Evolutionary conservation across 2,329 filamentous ascomycete species (phyloP).

Genomic region (Lecanosticta acicola): DNA sequence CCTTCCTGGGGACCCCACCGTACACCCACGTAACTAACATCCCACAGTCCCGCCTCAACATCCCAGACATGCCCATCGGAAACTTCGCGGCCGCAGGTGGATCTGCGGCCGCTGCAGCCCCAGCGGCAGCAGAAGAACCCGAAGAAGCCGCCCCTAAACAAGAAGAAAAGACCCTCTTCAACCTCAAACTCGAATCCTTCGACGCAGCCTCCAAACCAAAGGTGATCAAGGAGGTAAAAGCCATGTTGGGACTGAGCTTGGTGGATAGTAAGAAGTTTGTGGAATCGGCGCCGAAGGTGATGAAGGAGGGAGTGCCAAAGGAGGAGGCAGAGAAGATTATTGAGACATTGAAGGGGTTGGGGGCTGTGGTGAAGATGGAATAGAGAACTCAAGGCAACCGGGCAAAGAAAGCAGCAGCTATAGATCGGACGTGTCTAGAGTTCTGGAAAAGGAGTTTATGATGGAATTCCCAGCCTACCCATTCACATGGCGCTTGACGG

Average conservation of each 20-base stretch:
- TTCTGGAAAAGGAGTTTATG: too few relatives aligned
- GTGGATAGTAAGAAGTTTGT: constrained; percentile 99
- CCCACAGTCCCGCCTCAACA: constrained; percentile 82
- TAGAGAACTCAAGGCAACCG: too few relatives aligned
- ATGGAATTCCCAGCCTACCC: too few relatives aligned
- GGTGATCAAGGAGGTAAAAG: constrained; percentile 99
- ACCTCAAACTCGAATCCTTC: constrained; percentile 85
- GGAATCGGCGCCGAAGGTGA: constrained; percentile 91
- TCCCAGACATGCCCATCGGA: constrained; percentile 93
- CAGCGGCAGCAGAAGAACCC: constrained; percentile 63
- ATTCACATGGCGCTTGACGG: too few relatives aligned
- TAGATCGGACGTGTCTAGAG: too few relatives aligned
- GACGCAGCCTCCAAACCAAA: constrained; percentile 90
- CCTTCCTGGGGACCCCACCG: too few relatives aligned
- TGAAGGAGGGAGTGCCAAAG: constrained; percentile 99
- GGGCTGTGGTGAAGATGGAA: constrained; percentile 86
- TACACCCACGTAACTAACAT: constrained; percentile 6
- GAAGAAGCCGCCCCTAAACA: constrained; percentile 83
- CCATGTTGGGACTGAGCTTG: constrained; percentile 85
- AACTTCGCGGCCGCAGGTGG: constrained; percentile 68
- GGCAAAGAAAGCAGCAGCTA: too few relatives aligned
- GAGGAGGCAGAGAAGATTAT: constrained; percentile 99
- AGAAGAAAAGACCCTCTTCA: constrained; percentile 95
- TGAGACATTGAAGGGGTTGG: constrained; percentile 85
- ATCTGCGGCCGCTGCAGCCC: constrained; percentile 53